phyloP scores from a whole-genome alignment of 2,329 filamentous ascomycete species.

The Graphiopsis chlorocephala region DNA sequence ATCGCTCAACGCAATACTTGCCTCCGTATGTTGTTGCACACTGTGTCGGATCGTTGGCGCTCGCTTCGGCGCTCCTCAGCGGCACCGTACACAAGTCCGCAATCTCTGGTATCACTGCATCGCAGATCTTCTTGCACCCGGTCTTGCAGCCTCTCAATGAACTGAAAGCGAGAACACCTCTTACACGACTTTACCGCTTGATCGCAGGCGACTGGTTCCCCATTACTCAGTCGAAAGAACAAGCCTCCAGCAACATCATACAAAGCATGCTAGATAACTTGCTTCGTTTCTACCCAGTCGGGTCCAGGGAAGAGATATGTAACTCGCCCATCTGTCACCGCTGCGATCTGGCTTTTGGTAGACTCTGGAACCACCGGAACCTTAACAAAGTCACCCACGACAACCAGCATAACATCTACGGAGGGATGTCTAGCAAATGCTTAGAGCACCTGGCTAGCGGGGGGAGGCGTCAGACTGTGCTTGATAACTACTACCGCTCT shows the following conservation, averaged over 20 bases:
- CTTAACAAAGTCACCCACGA: constrained; percentile 64
- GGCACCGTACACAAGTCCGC: constrained; percentile 57
- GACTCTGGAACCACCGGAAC: constrained; percentile 61
- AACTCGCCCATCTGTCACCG: constrained; percentile 62
- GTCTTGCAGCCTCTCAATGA: not conserved
- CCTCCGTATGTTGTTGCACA: constrained; percentile 59
- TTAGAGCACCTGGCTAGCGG: constrained; percentile 57
- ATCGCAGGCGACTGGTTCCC: constrained; percentile 54
- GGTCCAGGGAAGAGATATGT: constrained; percentile 56
- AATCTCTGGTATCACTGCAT: constrained; percentile 58
- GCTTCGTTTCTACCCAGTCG: constrained; percentile 53
- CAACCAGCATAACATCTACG: constrained; percentile 60
- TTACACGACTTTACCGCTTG: constrained; percentile 46
- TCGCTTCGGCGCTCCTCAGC: constrained; percentile 58
- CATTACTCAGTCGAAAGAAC: constrained; percentile 48
- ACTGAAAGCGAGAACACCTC: constrained; percentile 50
- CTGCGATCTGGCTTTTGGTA: constrained; percentile 58
- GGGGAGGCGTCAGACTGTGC: constrained; percentile 35
- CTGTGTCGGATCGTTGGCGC: constrained; percentile 63
- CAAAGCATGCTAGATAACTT: not conserved
- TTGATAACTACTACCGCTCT: not conserved
- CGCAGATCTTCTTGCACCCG: constrained; percentile 41
- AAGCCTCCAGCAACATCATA: constrained; percentile 49
- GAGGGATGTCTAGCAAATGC: constrained; percentile 60
- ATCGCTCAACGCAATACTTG: constrained; percentile 18